A percentile compares a stretch with the other conserved stretches of the same genome.
Evolutionary conservation across 345 rosid genomes (phyloP).

Genomic region (Syzygium jambos): DNA sequence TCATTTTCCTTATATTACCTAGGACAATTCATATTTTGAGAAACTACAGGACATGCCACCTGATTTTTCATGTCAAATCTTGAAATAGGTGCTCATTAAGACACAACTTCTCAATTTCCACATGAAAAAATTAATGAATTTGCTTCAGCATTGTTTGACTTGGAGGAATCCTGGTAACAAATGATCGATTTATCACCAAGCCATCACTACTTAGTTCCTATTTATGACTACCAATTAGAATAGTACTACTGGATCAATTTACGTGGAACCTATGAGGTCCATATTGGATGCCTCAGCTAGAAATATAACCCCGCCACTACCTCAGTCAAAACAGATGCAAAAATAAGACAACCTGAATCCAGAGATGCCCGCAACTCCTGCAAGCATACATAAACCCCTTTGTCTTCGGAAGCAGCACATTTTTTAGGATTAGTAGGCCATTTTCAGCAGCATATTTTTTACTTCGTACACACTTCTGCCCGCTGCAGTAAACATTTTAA

Average conservation of each 20-base stretch:
- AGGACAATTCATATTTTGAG: neutral
- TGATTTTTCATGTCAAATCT: neutral
- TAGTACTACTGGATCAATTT: too few relatives aligned
- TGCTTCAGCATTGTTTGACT: neutral
- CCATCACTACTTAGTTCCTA: neutral
- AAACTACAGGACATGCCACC: neutral
- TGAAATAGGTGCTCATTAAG: neutral
- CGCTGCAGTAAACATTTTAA: conserved; percentile 26
- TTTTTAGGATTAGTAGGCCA: conserved; percentile 44
- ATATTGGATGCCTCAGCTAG: neutral
- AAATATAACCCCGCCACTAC: neutral
- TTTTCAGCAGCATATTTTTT: conserved; percentile 52
- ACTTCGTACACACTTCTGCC: conserved; percentile 56
- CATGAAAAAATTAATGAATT: neutral
- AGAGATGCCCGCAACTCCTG: conserved; percentile 46
- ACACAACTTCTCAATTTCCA: neutral
- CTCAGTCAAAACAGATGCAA: neutral
- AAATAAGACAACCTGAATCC: conserved; percentile 54
- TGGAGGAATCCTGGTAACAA: neutral
- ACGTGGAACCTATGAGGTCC: neutral
- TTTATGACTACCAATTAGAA: neutral
- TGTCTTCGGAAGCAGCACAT: conserved; percentile 65
- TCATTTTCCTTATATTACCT: neutral
- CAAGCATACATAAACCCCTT: conserved; percentile 65
- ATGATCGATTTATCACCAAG: neutral